Percentiles rank a stretch among this genome's conserved stretches.
Conservation (phyloP, 306 rosid species). For the Castanospermum australe region DNA sequence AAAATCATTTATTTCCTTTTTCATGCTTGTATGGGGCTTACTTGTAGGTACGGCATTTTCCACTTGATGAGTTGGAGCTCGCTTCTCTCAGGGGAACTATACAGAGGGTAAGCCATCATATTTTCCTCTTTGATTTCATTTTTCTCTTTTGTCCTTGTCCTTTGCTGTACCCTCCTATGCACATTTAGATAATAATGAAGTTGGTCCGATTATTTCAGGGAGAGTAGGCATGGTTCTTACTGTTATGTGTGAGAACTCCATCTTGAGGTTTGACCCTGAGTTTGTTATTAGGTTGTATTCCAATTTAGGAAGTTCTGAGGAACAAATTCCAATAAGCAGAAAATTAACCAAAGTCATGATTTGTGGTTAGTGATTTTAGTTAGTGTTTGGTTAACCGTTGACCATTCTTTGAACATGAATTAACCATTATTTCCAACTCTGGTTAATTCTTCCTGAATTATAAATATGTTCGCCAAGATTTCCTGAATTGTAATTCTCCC, state of each 20-base stretch:
- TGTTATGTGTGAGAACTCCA: background rate
- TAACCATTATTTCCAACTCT: background rate
- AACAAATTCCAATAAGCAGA: background rate
- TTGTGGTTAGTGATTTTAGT: background rate
- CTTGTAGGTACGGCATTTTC: conserved; percentile 79
- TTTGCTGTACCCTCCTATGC: background rate
- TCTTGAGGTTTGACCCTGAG: background rate
- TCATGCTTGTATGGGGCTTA: conserved; percentile 16
- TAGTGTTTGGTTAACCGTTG: background rate
- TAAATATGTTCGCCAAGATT: background rate
- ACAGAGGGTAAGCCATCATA: conserved; percentile 67
- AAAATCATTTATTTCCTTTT: conserved; percentile 9
- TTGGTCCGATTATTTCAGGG: background rate
- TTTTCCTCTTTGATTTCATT: conserved; percentile 2
- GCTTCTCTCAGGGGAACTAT: conserved; percentile 93
- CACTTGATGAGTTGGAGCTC: conserved; percentile 95
- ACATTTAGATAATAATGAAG: background rate
- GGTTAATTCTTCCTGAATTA: background rate
- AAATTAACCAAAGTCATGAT: background rate
- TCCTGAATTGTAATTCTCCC: background rate
- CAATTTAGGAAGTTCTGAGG: background rate
- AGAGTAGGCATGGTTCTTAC: background rate
- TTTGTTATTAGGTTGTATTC: too few relatives aligned
- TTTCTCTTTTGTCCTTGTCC: background rate
- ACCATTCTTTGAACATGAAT: background rate